A percentile compares a stretch with the other conserved stretches of the same genome.
phyloP scores from a whole-genome alignment of 495 filamentous ascomycete genomes.

The Amniculicola lignicola region DNA sequence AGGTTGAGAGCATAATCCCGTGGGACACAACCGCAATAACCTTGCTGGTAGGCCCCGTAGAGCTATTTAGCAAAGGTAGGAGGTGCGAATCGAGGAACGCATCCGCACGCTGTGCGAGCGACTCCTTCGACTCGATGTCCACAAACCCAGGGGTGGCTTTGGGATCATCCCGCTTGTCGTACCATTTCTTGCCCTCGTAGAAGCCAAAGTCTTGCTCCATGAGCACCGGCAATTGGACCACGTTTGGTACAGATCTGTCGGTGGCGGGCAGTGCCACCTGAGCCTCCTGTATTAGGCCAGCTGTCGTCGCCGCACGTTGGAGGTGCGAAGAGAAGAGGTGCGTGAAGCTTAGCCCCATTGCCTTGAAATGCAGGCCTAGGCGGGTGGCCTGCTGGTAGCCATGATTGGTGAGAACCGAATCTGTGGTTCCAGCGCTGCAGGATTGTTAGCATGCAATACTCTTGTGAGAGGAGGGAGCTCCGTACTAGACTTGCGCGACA shows the following conservation, averaged over 20 bases:
- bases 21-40: conserved; percentile 70
- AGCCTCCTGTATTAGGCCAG: conserved; percentile 57
- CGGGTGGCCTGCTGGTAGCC: conserved; percentile 70
- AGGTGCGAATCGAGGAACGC: conserved; percentile 62
- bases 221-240: conserved; percentile 53
- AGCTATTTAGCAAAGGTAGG: conserved; percentile 51
- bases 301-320: conserved; percentile 68
- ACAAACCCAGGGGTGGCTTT: conserved; percentile 45
- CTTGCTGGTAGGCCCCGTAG: conserved; percentile 29
- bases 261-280: conserved; percentile 36
- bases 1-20: conserved; percentile 67
- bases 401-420: conserved; percentile 78
- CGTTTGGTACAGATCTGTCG: conserved; percentile 25
- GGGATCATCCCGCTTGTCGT: conserved; percentile 10
- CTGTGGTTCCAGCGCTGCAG: conserved; percentile 70
- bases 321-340: conserved; percentile 79
- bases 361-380: conserved; percentile 59
- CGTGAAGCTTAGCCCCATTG: conserved; percentile 47
- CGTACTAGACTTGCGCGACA: conserved; percentile 71
- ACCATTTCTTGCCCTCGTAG: conserved; percentile 57
- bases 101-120: conserved; percentile 61
- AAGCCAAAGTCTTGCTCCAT: conserved; percentile 71
- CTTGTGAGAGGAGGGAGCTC: not conserved
- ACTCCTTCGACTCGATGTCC: conserved; percentile 56
- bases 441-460: conserved; percentile 2